Evolutionary conservation across 768 basidiomycete species (phyloP).

Genomic region (button mushroom (Agaricus bisporus)): DNA sequence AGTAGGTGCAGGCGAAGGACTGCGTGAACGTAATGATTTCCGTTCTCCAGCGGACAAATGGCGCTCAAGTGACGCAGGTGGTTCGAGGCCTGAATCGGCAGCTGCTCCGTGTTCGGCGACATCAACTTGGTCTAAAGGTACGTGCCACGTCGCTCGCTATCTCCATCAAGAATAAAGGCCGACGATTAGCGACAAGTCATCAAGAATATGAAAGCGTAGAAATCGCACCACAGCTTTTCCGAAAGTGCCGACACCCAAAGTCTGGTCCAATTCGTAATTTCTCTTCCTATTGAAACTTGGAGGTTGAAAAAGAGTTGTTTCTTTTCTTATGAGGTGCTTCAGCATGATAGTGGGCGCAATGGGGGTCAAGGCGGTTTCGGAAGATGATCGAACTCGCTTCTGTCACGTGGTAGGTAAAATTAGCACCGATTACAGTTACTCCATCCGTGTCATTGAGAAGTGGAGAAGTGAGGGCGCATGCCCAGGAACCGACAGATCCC

Average conservation of each 20-base stretch:
- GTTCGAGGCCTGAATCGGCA: conserved; percentile 22
- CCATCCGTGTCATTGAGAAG: no score
- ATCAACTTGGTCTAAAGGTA: conserved; percentile 52
- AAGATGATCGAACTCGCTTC: no score
- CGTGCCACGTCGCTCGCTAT: conserved; percentile 73
- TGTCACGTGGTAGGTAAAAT: no score
- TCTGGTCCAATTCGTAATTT: conserved; percentile 63
- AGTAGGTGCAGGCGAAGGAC: conserved; percentile 18
- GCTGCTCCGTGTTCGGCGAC: conserved; percentile 56
- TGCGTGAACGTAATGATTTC: conserved; percentile 15
- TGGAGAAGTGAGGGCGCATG: no score
- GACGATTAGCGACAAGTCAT: neutral
- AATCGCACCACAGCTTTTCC: conserved; percentile 75
- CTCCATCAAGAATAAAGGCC: neutral
- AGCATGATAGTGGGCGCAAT: conserved; percentile 18
- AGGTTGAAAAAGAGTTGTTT: conserved; percentile 74
- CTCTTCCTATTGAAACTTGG: conserved; percentile 86
- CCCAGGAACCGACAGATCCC: no score
- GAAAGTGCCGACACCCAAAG: conserved; percentile 81
- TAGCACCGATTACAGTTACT: no score
- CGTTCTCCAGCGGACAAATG: conserved; percentile 12
- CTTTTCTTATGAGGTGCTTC: conserved; percentile 40
- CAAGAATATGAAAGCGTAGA: neutral
- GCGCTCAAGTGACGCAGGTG: conserved; percentile 12
- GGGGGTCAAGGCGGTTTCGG: no score